Base-by-base conservation (phyloP, 768 basidiomycete genomes). In the Lentinula lateritia region DNA sequence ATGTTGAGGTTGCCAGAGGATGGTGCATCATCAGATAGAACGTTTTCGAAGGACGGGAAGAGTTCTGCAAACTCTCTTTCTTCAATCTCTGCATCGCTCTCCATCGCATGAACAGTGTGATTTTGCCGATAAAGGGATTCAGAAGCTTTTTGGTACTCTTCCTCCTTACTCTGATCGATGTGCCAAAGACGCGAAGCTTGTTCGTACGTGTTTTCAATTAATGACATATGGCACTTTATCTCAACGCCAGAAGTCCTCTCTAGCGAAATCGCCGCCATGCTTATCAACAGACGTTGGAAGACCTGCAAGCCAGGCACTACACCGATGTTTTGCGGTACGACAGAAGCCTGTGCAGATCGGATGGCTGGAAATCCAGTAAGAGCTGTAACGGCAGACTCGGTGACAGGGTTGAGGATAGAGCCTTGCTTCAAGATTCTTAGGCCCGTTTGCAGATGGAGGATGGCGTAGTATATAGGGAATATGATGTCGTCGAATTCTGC, bases 11-110 rank as follows among this genome's bases (percentile, higher is more conserved):
- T 50, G 34, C 34, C 15, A 1, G 16, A 16, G 8, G n/a, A 48
- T 48, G 46, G 12, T 6, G 18, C 16, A 41, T 60, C 59, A 50
- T 13, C 23, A 76, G 15, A 87, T 70, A 28, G 72, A 34, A 52
- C 77, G 60, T 89, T 83, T 36, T 89, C 90, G 66, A 87, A 96
- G 10, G 85, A 85, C 12, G 97, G 97, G 73, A 99, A 99, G 34
- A 98, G 71, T 5, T 83, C 75, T 50, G 87, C 74, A 67, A 98
- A 93, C 66, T 98, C 97, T 63, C 80, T 79, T 71, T 90, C 91
- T 69, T 97, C 93, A 41, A 83, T 69, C 67, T 93, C 90, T 5
- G 83, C 84, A 62, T 95, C 95, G 12, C 80, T 82, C 9, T 80
- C 71, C 34, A 79, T 80, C 34, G 80, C 75, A 52, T 90, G 74